Evolutionary conservation across 2,329 filamentous ascomycete genomes (phyloP).

Genomic region (Sclerotinia trifoliorum): DNA sequence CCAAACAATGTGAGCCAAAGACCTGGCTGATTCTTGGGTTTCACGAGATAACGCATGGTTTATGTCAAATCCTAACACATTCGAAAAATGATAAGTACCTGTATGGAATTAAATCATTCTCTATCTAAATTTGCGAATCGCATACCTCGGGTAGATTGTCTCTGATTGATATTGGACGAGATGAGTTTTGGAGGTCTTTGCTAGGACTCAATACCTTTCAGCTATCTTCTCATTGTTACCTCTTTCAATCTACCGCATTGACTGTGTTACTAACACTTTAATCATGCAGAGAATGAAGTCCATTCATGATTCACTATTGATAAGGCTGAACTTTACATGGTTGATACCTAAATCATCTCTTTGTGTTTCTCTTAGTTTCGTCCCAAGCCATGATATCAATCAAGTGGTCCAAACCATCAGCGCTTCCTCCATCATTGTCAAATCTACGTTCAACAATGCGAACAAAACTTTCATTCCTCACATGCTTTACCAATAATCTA

Average conservation of each 20-base stretch:
- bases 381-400: not conserved
- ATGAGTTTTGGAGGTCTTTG: not conserved
- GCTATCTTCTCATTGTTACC: not conserved
- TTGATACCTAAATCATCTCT: too few relatives aligned
- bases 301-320: not conserved
- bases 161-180: not conserved
- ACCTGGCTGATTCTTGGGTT: not conserved
- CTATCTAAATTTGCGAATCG: not conserved
- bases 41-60: not conserved
- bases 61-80: not conserved
- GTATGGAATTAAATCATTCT: not conserved
- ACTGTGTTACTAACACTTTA: not conserved
- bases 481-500: not conserved
- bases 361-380: not conserved
- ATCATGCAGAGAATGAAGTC: not conserved
- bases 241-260: not conserved
- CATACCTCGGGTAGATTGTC: not conserved
- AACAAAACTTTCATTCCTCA: not conserved
- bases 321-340: not conserved
- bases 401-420: not conserved
- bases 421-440: not conserved
- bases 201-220: not conserved
- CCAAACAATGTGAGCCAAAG: not conserved
- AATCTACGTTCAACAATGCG: too few relatives aligned
- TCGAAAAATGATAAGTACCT: constrained; percentile 2